A percentile compares a stretch with the other conserved stretches of the same genome.
Conservation (phyloP, 495 filamentous ascomycete genomes). For the Hypoxylon trugodes region DNA sequence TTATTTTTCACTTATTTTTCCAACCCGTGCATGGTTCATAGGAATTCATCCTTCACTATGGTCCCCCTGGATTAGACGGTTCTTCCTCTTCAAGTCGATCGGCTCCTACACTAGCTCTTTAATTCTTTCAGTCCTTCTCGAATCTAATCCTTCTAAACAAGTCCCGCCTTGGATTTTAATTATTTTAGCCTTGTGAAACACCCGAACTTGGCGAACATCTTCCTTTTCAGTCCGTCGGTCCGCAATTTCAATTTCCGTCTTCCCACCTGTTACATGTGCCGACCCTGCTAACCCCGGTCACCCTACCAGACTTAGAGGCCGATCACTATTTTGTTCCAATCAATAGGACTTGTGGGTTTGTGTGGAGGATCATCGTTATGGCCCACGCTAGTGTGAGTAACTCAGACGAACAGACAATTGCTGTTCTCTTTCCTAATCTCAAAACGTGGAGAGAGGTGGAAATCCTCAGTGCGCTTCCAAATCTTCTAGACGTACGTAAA, state of each 20-base stretch:
- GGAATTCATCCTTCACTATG: too few species aligned
- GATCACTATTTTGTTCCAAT: slow-evolving; percentile 36
- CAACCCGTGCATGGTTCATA: slow-evolving; percentile 26
- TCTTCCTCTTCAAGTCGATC: neutral
- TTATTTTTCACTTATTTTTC: too few species aligned
- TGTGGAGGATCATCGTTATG: slow-evolving; percentile 30
- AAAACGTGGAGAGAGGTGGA: slow-evolving; percentile 6
- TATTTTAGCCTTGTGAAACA: slow-evolving; percentile 26
- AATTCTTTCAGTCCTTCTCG: slow-evolving; percentile 22
- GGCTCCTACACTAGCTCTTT: neutral
- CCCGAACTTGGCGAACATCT: slow-evolving; percentile 1
- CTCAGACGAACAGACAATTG: slow-evolving; percentile 1
- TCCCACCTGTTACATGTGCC: slow-evolving; percentile 1
- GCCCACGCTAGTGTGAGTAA: slow-evolving; percentile 14
- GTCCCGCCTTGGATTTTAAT: slow-evolving; percentile 1
- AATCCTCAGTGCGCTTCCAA: slow-evolving; percentile 6
- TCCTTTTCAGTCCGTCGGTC: slow-evolving; percentile 21
- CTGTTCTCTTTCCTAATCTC: slow-evolving; percentile 8
- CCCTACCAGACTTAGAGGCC: slow-evolving; percentile 20
- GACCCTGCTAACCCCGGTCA: slow-evolving; percentile 1
- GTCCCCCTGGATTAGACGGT: neutral
- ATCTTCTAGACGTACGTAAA: slow-evolving; percentile 5
- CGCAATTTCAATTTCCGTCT: slow-evolving; percentile 19
- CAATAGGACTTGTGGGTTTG: slow-evolving; percentile 8
- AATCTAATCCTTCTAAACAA: neutral